Evolutionary conservation across 768 basidiomycete species (phyloP), one percentile per base, ranked within the genome.

Genomic region (Podaxis rugospora): DNA sequence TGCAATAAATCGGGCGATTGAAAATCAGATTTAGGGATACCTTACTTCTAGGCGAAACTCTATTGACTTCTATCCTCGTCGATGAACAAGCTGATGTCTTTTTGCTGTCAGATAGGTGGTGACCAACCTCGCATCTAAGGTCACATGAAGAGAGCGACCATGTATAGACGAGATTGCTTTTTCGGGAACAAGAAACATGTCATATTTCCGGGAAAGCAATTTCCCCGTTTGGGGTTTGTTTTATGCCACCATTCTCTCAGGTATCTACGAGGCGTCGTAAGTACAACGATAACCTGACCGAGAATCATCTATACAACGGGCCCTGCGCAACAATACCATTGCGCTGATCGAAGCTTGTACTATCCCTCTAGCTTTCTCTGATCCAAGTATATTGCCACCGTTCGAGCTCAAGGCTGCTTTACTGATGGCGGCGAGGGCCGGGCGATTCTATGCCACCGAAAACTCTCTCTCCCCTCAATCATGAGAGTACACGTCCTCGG

Each of bases 121-220:
- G 44, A 25, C 39, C 11, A 42, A 4, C 52, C n/a, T 39, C 36
- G 25, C 35, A 18, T n/a, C 35, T 2, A 18, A 14, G 14, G 28
- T 14, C 11, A 27, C 51, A 23, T 50, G 47, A 53, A 60, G 23
- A 44, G 14, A 32, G 39, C 44, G 59, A 9, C 42, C 51, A 35
- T 14, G 46, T 60, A 21, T 46, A 23, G 59, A 60, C 51, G 59
- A 47, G 35, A 52, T 60, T 60, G 2, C 59, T n/a, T 46, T 13
- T 53, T 47, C 46, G 16, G 40, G 59, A 46, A 60, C 59, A 60
- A 60, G 59, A 25, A 35, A 7, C 37, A 25, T 2, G 6, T 14
- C 23, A 11, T 57, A 28, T 49, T 49, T 14, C 14, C 25, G 13
- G 21, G 14, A 10, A 3, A 13, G 7, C 18, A 1, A 11, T 35